A percentile compares a stretch with the other conserved stretches of the same genome.
phyloP scores from a whole-genome alignment of 106 monocot species.

The Acorus gramineus region DNA sequence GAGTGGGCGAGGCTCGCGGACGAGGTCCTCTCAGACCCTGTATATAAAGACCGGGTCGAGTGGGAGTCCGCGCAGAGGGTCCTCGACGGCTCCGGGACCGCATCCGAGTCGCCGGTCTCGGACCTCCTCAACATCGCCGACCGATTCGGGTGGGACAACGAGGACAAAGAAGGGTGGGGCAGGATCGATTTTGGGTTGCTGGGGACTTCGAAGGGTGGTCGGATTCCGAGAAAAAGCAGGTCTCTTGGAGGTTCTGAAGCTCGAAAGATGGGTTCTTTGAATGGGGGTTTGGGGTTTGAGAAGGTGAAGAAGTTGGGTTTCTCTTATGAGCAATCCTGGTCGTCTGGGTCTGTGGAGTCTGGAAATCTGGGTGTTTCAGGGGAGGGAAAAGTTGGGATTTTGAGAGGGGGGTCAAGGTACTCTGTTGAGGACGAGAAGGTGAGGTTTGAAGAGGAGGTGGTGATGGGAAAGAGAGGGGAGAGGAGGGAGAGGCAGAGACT shows the following conservation, averaged over 20 bases:
- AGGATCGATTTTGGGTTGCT: slow-evolving; percentile 47
- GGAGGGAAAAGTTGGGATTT: slow-evolving; percentile 2
- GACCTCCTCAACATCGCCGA: slow-evolving; percentile 42
- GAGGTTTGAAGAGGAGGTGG: slow-evolving; percentile 1
- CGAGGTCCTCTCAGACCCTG: slow-evolving; percentile 59
- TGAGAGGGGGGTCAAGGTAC: slow-evolving; percentile 13
- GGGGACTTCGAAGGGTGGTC: slow-evolving; percentile 62
- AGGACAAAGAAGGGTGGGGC: slow-evolving; percentile 59
- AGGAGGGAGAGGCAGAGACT: slow-evolving; percentile 45
- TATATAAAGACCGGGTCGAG: slow-evolving; percentile 71
- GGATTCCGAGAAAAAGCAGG: slow-evolving; percentile 43
- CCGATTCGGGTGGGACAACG: slow-evolving; percentile 70
- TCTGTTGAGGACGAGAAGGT: neutral
- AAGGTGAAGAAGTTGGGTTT: neutral
- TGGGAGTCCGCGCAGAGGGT: slow-evolving; percentile 59
- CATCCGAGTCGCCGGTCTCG: slow-evolving; percentile 8
- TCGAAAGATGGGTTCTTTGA: slow-evolving; percentile 3
- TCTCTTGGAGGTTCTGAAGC: neutral
- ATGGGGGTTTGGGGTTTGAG: neutral
- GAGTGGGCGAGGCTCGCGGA: slow-evolving; percentile 59
- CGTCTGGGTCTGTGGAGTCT: neutral
- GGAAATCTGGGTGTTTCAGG: neutral
- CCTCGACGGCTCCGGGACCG: slow-evolving; percentile 24
- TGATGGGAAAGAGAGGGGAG: slow-evolving; percentile 12
- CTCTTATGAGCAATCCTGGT: neutral